These are phyloP conservation scores for Exobasidium cylindrosporum DNA, from an alignment of 1,284 basidiomycete species.

Conservation along the genomic window DNA sequence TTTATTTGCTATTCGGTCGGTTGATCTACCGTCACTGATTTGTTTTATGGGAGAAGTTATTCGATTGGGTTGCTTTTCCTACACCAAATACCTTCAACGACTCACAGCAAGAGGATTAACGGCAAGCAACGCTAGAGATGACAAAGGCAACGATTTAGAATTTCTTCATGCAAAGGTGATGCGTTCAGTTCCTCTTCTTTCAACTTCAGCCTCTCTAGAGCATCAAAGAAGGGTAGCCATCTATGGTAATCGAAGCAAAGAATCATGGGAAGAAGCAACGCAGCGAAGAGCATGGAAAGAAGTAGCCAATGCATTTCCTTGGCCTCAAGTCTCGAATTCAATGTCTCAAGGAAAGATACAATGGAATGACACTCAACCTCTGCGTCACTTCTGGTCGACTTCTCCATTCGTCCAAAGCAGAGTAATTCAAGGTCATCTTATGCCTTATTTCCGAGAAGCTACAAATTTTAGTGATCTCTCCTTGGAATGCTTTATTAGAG, in stretches of 20 bases:
- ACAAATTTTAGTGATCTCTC: not conserved
- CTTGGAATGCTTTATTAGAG: not conserved
- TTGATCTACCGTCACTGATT: conserved; percentile 62
- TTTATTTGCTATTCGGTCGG: not conserved
- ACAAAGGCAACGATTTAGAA: conserved; percentile 5
- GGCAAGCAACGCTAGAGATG: conserved; percentile 10
- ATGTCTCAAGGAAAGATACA: not conserved
- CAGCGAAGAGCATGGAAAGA: conserved; percentile 46
- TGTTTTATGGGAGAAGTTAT: conserved; percentile 76
- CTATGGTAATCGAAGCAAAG: conserved; percentile 44
- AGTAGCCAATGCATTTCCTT: conserved; percentile 25
- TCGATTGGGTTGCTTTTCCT: conserved; percentile 73
- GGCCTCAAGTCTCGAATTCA: not conserved
- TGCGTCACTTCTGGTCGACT: conserved; percentile 36
- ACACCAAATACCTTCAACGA: conserved; percentile 76
- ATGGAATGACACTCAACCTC: not conserved
- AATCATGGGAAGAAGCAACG: conserved; percentile 51
- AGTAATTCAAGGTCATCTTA: conserved; percentile 21
- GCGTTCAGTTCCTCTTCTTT: conserved; percentile 40
- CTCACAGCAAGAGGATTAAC: conserved; percentile 70
- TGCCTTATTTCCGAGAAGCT: conserved; percentile 13
- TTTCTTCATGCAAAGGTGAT: conserved; percentile 39
- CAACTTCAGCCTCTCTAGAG: conserved; percentile 28
- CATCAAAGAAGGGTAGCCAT: conserved; percentile 46
- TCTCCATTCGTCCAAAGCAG: conserved; percentile 38